Conservation (phyloP, 768 basidiomycete genomes). For the Coprinopsis strossmayeri region DNA sequence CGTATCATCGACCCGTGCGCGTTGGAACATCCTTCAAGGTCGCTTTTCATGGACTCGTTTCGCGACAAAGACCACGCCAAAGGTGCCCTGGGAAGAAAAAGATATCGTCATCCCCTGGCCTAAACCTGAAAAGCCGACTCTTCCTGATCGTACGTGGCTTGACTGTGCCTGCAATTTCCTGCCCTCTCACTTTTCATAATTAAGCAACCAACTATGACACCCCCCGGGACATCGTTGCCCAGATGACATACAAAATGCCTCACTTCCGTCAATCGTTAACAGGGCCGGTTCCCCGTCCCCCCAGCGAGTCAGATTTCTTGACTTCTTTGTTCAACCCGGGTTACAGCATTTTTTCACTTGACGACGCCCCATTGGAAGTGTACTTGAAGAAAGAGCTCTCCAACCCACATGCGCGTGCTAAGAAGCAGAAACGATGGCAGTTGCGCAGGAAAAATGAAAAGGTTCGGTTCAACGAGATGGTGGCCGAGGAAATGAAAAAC, state of each 20-base stretch:
- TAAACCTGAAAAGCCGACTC: conserved; percentile 30
- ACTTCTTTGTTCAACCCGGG: conserved; percentile 51
- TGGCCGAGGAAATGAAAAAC: conserved; percentile 46
- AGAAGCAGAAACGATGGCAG: conserved; percentile 76
- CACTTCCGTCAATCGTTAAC: conserved; percentile 32
- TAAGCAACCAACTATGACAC: conserved; percentile 65
- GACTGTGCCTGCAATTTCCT: neutral
- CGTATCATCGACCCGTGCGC: conserved; percentile 51
- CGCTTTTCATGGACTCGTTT: conserved; percentile 71
- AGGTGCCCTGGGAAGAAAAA: conserved; percentile 35
- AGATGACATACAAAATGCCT: conserved; percentile 68
- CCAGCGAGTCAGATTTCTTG: conserved; percentile 53
- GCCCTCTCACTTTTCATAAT: neutral
- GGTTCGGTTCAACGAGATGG: conserved; percentile 44
- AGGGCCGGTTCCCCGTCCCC: conserved; percentile 32
- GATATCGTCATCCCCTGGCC: conserved; percentile 69
- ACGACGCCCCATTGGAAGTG: conserved; percentile 57
- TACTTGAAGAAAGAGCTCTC: conserved; percentile 65
- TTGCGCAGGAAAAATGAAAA: conserved; percentile 41
- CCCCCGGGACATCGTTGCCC: conserved; percentile 46
- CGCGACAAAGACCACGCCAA: conserved; percentile 58
- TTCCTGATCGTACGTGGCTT: conserved; percentile 43
- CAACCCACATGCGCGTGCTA: conserved; percentile 78
- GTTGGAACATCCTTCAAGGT: conserved; percentile 48
- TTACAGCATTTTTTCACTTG: conserved; percentile 33